Conservation (phyloP, 495 filamentous ascomycete genomes). For the Daldinia childiae region DNA sequence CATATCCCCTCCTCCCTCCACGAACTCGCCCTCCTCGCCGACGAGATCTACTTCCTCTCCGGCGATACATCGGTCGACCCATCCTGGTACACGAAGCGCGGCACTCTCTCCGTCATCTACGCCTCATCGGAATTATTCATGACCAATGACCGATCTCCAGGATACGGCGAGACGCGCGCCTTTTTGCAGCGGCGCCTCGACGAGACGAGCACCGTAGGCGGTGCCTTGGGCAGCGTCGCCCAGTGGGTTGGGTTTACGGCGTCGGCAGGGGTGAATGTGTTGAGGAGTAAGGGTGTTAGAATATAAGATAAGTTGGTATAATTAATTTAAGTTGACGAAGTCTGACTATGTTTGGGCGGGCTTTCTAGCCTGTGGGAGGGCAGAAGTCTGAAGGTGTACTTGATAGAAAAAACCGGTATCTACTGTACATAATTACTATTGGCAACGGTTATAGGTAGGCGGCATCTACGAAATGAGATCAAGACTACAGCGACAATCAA, state of each 20-base stretch:
- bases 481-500: neutral
- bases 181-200: conserved; percentile 82
- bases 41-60: conserved; percentile 87
- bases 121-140: conserved; percentile 89
- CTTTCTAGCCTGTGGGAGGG: neutral
- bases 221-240: conserved; percentile 66
- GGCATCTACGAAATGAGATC: neutral
- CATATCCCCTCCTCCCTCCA: conserved; percentile 79
- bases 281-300: conserved; percentile 71
- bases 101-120: conserved; percentile 80
- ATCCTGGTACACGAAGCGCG: conserved; percentile 91
- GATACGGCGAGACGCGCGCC: conserved; percentile 75
- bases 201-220: conserved; percentile 69
- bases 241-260: conserved; percentile 84
- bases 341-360: neutral
- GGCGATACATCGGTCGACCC: conserved; percentile 84
- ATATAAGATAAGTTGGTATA: conserved; percentile 51
- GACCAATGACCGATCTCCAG: conserved; percentile 79
- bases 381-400: neutral
- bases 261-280: conserved; percentile 66
- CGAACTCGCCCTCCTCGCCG: conserved; percentile 81
- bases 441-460: neutral
- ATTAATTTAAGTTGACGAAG: neutral
- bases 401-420: conserved; percentile 1
- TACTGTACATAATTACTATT: conserved; percentile 5